phyloP scores from a whole-genome alignment of 2,329 filamentous ascomycete genomes.

The Alternaria rosae region DNA sequence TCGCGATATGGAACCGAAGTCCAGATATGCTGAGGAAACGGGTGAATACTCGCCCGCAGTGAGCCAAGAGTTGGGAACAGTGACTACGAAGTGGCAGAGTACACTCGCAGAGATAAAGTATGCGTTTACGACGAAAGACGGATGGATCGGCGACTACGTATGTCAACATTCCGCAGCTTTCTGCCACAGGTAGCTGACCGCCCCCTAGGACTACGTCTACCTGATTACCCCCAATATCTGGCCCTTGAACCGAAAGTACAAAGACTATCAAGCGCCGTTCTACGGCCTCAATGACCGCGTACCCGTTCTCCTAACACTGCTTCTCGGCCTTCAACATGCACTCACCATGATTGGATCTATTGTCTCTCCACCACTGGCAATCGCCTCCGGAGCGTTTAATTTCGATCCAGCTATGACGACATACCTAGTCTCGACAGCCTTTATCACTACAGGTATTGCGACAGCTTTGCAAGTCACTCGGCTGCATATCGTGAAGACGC shows the following conservation, averaged over 20 bases:
- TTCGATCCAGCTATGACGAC: conserved; percentile 33
- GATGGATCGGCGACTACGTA: conserved; percentile 53
- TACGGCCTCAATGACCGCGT: conserved; percentile 37
- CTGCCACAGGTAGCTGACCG: background rate
- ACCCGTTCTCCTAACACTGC: conserved; percentile 34
- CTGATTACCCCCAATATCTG: conserved; percentile 31
- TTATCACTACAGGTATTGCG: conserved; percentile 40
- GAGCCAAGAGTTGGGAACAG: conserved; percentile 6
- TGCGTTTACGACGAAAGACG: conserved; percentile 47
- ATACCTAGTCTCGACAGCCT: conserved; percentile 38
- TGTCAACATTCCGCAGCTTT: background rate
- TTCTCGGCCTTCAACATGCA: conserved; percentile 42
- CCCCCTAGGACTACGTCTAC: conserved; percentile 49
- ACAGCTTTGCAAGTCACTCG: conserved; percentile 39
- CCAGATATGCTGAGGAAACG: conserved; percentile 6
- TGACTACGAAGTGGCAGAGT: conserved; percentile 15
- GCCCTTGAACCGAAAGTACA: conserved; percentile 37
- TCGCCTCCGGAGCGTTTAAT: conserved; percentile 39
- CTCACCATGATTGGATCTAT: conserved; percentile 37
- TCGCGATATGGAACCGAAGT: conserved; percentile 1
- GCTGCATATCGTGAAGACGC: conserved; percentile 33
- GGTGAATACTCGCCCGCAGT: conserved; percentile 12
- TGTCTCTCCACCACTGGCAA: conserved; percentile 40
- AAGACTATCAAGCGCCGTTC: conserved; percentile 35
- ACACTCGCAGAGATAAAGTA: conserved; percentile 31